Evolutionary conservation across 306 rosid genomes (phyloP).

Genomic region (Leucaena leucocephala): DNA sequence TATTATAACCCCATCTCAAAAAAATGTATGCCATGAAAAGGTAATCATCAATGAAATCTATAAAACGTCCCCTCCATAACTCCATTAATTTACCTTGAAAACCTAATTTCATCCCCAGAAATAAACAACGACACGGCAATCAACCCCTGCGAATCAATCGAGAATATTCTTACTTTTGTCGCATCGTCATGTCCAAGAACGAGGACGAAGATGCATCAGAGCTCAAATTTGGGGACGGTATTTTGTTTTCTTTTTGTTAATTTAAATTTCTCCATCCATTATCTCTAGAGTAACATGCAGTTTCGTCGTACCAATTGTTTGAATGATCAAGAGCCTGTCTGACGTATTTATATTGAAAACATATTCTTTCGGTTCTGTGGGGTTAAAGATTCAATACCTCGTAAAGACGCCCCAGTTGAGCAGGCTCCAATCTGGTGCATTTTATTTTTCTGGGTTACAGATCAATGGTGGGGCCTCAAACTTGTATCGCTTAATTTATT

Average conservation of each 20-base stretch:
- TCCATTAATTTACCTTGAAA: neutral
- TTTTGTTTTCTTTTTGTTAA: neutral
- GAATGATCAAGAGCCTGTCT: neutral
- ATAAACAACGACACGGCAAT: neutral
- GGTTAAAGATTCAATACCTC: neutral
- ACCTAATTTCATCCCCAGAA: neutral
- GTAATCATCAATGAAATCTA: no score
- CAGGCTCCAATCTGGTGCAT: no score
- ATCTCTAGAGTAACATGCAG: neutral
- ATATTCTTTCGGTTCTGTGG: neutral
- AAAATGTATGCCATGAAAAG: no score
- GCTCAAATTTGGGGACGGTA: constrained; percentile 45
- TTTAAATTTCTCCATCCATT: neutral
- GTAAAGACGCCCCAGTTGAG: neutral
- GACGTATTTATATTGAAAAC: neutral
- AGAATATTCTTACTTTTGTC: neutral
- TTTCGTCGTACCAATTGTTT: neutral
- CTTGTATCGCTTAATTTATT: neutral
- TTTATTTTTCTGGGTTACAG: neutral
- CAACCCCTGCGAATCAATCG: neutral
- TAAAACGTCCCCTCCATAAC: no score
- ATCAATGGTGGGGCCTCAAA: constrained; percentile 9
- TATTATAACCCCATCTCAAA: no score
- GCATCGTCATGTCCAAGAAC: neutral
- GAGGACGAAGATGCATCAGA: constrained; percentile 43